Conservation (phyloP, 352 stramenopile genomes). For the Globisporangium uncinulatum region DNA sequence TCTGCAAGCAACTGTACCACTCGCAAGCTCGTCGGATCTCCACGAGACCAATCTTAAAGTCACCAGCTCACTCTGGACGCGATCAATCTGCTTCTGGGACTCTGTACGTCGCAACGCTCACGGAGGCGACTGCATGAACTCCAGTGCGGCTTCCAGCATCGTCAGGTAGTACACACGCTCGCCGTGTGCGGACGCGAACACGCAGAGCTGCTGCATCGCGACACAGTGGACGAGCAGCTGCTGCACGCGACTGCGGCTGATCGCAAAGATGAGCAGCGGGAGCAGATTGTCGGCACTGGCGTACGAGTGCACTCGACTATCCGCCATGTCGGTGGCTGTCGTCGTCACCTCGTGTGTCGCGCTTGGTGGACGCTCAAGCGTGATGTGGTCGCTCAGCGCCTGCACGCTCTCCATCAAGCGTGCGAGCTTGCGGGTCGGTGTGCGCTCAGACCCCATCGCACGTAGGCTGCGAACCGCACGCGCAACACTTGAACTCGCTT, state of each 20-base stretch:
- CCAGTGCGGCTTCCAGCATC: conserved; percentile 26
- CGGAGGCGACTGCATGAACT: not conserved
- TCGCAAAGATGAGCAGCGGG: conserved; percentile 33
- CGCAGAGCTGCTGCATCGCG: conserved; percentile 20
- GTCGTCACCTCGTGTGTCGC: too few species aligned
- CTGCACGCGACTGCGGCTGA: conserved; percentile 19
- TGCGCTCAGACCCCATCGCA: conserved; percentile 13
- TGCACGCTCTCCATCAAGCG: conserved; percentile 24
- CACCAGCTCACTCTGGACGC: too few species aligned
- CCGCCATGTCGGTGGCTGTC: too few species aligned
- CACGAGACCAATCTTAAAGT: too few species aligned
- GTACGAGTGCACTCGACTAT: conserved; percentile 2
- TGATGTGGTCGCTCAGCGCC: conserved; percentile 21
- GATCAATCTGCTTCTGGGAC: too few species aligned
- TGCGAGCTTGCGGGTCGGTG: conserved; percentile 25
- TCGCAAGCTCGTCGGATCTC: too few species aligned
- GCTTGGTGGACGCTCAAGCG: not conserved
- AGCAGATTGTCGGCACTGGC: conserved; percentile 28
- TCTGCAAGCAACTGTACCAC: too few species aligned
- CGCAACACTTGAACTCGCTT: conserved; percentile 7
- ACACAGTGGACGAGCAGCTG: conserved; percentile 20
- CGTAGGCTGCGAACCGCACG: conserved; percentile 15
- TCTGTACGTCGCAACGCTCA: too few species aligned
- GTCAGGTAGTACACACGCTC: conserved; percentile 41
- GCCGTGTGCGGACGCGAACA: conserved; percentile 24